A percentile compares a stretch with the other conserved stretches of the same genome.
Conservation (phyloP, 1,139 yeast species). For the Taphrina communis region DNA sequence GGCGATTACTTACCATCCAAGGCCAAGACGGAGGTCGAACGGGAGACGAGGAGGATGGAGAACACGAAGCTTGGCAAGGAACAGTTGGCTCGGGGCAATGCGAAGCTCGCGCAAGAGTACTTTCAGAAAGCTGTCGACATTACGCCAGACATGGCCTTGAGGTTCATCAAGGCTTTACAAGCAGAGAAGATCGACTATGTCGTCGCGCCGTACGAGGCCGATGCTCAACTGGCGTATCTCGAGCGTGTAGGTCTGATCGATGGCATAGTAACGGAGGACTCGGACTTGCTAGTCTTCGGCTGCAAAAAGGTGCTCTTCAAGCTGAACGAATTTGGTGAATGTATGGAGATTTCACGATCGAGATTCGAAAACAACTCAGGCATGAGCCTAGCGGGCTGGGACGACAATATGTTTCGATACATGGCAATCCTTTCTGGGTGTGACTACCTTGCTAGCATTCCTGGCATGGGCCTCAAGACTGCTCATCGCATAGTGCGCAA, state of each 20-base stretch:
- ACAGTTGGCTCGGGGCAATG: conserved; percentile 60
- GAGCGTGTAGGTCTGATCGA: conserved; percentile 77
- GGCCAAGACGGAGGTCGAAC: conserved; percentile 69
- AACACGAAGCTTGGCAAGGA: conserved; percentile 65
- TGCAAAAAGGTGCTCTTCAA: conserved; percentile 78
- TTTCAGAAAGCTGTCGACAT: conserved; percentile 84
- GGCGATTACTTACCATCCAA: conserved; percentile 88
- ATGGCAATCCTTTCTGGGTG: conserved; percentile 93
- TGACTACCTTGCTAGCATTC: conserved; percentile 88
- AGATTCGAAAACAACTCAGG: conserved; percentile 53
- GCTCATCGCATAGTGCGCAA: conserved; percentile 69
- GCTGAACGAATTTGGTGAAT: conserved; percentile 74
- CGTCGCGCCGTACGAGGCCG: conserved; percentile 99
- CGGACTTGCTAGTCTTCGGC: conserved; percentile 90
- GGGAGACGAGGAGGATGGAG: conserved; percentile 62
- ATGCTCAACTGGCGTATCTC: conserved; percentile 91
- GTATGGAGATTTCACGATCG: conserved; percentile 68
- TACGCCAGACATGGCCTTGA: conserved; percentile 88
- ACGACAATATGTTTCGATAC: conserved; percentile 66
- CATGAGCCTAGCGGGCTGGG: conserved; percentile 57
- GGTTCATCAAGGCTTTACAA: conserved; percentile 75
- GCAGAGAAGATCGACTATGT: conserved; percentile 66
- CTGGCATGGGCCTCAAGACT: conserved; percentile 78
- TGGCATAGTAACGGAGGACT: conserved; percentile 91
- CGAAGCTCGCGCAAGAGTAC: conserved; percentile 66